These are phyloP conservation scores for Volvox carteri DNA, from an alignment of 163 green algal genomes.

Conservation along the genomic window DNA sequence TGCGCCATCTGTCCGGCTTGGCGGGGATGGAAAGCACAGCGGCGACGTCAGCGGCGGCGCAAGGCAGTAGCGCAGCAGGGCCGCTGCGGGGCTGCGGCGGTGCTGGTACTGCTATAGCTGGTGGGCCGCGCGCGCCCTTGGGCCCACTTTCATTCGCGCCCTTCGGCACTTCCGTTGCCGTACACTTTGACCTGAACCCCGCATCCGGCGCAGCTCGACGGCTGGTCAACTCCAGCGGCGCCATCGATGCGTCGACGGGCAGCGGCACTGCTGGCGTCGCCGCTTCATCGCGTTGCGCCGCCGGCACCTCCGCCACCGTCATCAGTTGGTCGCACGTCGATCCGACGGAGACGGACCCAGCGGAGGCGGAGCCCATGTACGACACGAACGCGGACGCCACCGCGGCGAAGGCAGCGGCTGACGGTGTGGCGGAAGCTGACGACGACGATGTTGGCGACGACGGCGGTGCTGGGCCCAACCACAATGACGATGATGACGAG, in stretches of 20 bases:
- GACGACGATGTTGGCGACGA: background rate
- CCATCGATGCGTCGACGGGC: background rate
- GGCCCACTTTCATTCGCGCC: background rate
- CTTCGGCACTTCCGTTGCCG: conserved; percentile 20
- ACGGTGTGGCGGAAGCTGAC: background rate
- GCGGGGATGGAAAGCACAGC: background rate
- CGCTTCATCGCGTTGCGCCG: background rate
- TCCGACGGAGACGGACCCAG: background rate
- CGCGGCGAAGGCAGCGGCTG: background rate
- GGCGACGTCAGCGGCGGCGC: background rate
- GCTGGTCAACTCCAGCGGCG: background rate
- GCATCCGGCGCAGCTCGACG: background rate
- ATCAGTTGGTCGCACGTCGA: conserved; percentile 36
- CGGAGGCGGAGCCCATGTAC: background rate
- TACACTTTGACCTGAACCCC: conserved; percentile 38
- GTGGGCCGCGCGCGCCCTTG: background rate
- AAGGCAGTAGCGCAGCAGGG: conserved; percentile 14
- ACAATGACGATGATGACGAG: no score
- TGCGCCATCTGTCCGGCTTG: background rate
- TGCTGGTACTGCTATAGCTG: background rate
- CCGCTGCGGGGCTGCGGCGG: background rate
- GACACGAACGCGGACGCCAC: background rate
- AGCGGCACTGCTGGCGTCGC: background rate
- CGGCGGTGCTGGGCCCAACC: background rate
- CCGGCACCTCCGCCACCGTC: conserved; percentile 25